Evolutionary conservation across 495 filamentous ascomycete species (phyloP).

Genomic region (Trichoderma virens): DNA sequence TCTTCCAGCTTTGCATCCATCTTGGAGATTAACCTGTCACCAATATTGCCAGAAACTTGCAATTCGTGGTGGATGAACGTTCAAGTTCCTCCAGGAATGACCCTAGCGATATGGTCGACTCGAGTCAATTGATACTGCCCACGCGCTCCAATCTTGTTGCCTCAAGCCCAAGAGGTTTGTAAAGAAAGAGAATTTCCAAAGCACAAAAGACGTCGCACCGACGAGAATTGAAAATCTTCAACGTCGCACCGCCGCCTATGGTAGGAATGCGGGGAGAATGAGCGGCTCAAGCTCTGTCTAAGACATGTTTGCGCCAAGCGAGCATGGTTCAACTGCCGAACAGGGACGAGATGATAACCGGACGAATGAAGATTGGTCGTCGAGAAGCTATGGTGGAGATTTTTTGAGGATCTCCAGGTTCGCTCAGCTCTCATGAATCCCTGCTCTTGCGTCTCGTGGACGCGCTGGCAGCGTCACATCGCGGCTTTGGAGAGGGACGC

Average conservation of each 20-base stretch:
- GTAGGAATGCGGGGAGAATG: background rate
- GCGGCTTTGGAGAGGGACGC: background rate
- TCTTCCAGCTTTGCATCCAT: background rate
- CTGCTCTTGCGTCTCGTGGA: background rate
- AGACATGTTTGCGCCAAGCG: background rate
- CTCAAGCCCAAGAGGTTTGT: too few species aligned
- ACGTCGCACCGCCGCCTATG: background rate
- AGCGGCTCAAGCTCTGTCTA: background rate
- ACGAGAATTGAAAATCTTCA: background rate
- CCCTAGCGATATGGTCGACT: background rate
- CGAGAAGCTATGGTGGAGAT: background rate
- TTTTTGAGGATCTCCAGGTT: background rate
- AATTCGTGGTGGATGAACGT: too few species aligned
- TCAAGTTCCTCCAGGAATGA: background rate
- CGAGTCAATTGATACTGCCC: too few species aligned
- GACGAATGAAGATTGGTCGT: background rate
- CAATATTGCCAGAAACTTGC: too few species aligned
- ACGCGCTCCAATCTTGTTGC: too few species aligned
- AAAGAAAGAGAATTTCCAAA: too few species aligned
- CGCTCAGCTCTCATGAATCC: background rate
- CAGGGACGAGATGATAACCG: background rate
- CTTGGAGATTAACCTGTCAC: background rate
- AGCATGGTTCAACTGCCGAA: background rate
- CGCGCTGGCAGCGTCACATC: slow-evolving; percentile 1
- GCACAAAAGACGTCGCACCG: too few species aligned